phyloP scores from a whole-genome alignment of 495 filamentous ascomycete genomes.

The Penicillium parvum region DNA sequence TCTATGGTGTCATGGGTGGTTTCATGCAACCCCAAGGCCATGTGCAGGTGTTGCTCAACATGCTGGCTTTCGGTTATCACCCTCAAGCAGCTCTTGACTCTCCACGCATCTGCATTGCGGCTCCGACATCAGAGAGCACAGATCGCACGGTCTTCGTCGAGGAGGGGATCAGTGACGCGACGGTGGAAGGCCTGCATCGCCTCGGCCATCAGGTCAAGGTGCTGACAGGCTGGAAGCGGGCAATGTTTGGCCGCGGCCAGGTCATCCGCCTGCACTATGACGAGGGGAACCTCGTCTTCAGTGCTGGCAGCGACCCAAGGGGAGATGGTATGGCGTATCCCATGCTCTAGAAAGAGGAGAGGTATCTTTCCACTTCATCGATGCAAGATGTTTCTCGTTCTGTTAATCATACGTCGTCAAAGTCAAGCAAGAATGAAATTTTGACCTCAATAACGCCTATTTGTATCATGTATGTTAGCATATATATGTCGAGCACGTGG shows the following conservation, averaged over 20 bases:
- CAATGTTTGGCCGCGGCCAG: constrained; percentile 86
- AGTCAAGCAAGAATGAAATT: too few relatives aligned
- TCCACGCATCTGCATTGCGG: constrained; percentile 78
- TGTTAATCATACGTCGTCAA: too few relatives aligned
- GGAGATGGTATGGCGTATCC: constrained; percentile 85
- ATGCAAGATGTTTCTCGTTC: not conserved
- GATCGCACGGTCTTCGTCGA: constrained; percentile 71
- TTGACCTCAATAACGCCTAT: too few relatives aligned
- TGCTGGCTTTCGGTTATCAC: constrained; percentile 76
- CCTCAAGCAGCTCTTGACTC: constrained; percentile 90
- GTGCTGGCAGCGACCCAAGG: constrained; percentile 80
- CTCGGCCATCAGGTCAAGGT: constrained; percentile 74
- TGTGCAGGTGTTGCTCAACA: constrained; percentile 89
- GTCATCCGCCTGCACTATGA: constrained; percentile 74
- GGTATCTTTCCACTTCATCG: not conserved
- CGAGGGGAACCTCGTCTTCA: constrained; percentile 67
- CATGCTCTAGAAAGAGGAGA: constrained; percentile 13
- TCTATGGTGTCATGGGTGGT: constrained; percentile 96
- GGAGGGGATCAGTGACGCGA: constrained; percentile 70
- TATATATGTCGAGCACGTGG: too few relatives aligned
- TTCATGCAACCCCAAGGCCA: constrained; percentile 99
- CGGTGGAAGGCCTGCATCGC: constrained; percentile 58
- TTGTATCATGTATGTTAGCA: too few relatives aligned
- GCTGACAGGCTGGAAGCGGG: constrained; percentile 60
- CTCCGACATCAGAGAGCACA: constrained; percentile 49